Percentiles rank a stretch among this genome's conserved stretches.
Evolutionary conservation across 75 land plant species (phyloP).

Genomic region (Gnetum montanum): DNA sequence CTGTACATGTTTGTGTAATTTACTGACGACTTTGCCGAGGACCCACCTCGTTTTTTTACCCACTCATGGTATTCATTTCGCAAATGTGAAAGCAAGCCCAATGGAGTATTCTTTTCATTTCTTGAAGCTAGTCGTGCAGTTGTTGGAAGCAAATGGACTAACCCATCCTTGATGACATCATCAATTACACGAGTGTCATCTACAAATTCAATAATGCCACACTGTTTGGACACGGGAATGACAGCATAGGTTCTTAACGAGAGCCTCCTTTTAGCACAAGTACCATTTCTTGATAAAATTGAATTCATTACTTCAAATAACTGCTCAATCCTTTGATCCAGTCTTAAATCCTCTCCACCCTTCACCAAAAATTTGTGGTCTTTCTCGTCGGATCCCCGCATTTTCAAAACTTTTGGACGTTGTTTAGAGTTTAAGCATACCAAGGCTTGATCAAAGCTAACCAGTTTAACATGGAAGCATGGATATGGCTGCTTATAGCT

Average conservation of each 20-base stretch:
- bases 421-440: constrained; percentile 35
- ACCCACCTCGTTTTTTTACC: constrained; percentile 29
- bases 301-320: constrained; percentile 42
- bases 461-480: constrained; percentile 15
- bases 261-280: constrained; percentile 27
- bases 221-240: constrained; percentile 30
- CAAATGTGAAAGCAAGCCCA: constrained; percentile 5
- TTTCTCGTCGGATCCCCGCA: constrained; percentile 45
- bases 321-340: constrained; percentile 47
- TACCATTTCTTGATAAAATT: constrained; percentile 20
- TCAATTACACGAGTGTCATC: constrained; percentile 37
- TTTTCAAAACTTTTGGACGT: constrained; percentile 40
- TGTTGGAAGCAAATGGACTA: constrained; percentile 10
- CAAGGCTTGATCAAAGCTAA: constrained; percentile 38
- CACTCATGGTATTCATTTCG: constrained; percentile 25
- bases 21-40: constrained; percentile 10
- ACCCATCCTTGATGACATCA: constrained; percentile 41
- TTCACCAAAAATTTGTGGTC: constrained; percentile 45
- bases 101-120: constrained; percentile 13
- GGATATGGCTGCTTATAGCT: constrained; percentile 21
- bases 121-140: not conserved
- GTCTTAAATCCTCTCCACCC: constrained; percentile 45
- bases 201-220: constrained; percentile 49
- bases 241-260: constrained; percentile 35
- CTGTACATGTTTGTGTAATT: constrained; percentile 31